Base-by-base conservation (phyloP, 1,284 basidiomycete genomes). In the Marasmius tenuissimus region DNA sequence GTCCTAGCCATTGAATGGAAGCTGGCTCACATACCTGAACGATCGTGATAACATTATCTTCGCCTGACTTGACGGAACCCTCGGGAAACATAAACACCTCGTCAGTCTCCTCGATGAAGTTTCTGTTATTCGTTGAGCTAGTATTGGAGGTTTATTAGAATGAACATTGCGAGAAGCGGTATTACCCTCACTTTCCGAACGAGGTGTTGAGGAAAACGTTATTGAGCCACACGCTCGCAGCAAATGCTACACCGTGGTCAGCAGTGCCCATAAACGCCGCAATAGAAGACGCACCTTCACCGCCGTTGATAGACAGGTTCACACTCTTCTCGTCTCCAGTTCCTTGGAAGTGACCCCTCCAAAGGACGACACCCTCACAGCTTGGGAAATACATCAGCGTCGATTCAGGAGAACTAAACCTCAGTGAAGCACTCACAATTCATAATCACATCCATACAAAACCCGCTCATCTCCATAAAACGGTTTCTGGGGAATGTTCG, bases 361-460 rank as follows among this genome's bases (percentile, higher is more conserved):
- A 94, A 12, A 94, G 74, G 27, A 93, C 87, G 9, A 81, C 78
- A 65, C 91, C 91, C 72, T 93, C 91, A 64, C 91, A 92, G 73
- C 91, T 91, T 61, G 6, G 59, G 33, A 37, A 33, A 33, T 55
- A 34, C 37, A 18, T 54, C 61, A 57, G 20, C 35, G 37, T 47
- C 37, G 1, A 42, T 11, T 8, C 10, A 18, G 34, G 16, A 38
- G 34, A 33, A 33, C 9, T 52, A 37, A 16, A 45, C 52, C 60
- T 12, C 49, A 33, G 64, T 20, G 52, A 49, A 11, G 8, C n/a
- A 80, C 87, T 72, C 63, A 92, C 91, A 88, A 93, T 53, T 85
- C 88, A 73, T 93, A 93, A 71, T 93, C 91, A 69, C 91, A 93
- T 1, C 89, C 91, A 73, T 92, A 92, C 18, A 93, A 72, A 16